A percentile compares a stretch with the other conserved stretches of the same genome.
These are phyloP conservation scores for Puya raimondii DNA, from an alignment of 176 grass and related monocot species.

Conservation along the genomic window DNA sequence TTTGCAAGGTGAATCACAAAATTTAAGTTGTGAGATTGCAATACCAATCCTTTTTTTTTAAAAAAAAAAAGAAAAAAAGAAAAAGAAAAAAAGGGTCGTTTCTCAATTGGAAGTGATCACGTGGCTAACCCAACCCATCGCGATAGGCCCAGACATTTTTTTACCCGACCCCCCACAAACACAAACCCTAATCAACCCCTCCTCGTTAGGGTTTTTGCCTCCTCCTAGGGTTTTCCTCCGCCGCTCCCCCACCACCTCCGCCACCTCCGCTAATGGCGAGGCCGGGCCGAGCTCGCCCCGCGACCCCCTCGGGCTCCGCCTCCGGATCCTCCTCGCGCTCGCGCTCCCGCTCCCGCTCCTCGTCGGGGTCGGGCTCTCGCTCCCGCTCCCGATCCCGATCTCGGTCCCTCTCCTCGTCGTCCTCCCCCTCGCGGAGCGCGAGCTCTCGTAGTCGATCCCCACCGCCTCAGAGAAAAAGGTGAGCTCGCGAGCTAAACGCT, in stretches of 20 bases:
- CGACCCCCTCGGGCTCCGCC: conserved; percentile 48
- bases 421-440: conserved; percentile 47
- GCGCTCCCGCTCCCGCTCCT: conserved; percentile 43
- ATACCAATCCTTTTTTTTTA: no score
- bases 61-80: no score
- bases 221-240: background rate
- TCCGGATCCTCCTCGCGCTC: conserved; percentile 69
- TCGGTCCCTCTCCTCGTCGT: conserved; percentile 37
- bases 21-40: no score
- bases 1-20: no score
- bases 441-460: conserved; percentile 79
- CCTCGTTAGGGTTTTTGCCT: no score
- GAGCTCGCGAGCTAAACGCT: background rate
- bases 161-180: conserved; percentile 18
- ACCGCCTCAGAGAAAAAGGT: conserved; percentile 57
- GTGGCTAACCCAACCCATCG: no score
- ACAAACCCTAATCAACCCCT: conserved; percentile 25
- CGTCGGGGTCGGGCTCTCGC: conserved; percentile 36
- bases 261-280: conserved; percentile 64
- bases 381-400: conserved; percentile 59
- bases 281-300: conserved; percentile 43
- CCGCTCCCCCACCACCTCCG: conserved; percentile 5
- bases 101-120: no score
- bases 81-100: no score
- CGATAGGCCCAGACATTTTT: no score